Base-by-base conservation (phyloP, 352 stramenopile genomes). In the Pythium phragmiticola region DNA sequence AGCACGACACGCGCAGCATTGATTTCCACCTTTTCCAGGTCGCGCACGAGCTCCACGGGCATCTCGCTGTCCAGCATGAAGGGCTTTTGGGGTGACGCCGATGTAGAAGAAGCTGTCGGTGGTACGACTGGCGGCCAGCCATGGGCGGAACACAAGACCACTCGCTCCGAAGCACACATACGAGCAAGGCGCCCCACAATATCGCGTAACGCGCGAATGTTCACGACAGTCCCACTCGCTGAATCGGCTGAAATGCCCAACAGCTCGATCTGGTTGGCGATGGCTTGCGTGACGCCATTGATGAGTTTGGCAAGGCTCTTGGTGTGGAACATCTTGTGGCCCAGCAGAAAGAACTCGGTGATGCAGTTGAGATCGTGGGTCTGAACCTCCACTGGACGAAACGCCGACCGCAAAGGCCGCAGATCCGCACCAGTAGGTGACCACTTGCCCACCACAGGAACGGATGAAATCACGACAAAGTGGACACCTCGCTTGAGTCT, bases 401-500 rank as follows among this genome's bases (percentile, higher is more conserved):
- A 90, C 36, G 79, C 80, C 33, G 72, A 84, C 1, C 65, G 60
- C 19, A 74, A 54, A 12, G 46, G 46, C 26, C 26, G 46, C 17
- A 52, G 16, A 21, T 46, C 39, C 39, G 16, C 39, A 3, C 39
- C 46, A 52, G 9, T 7, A 52, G 17, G 46, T 12, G 48, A 39
- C 9, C 26, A n/a, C 48, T 7, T 36, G 1, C 7, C 17, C 1
- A 3, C 12, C 19, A 41, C 7, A 17, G 2, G 3, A 9, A 36
- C 14, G 17, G 65, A 37, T 3, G 57, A 62, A 0, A 63, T 17
- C 1, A 66, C 49, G 7, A 76, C 7, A 19, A 90, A 88, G 23
- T 89, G 68, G 21, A 73, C 61, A 11, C 84, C 80, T 51, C 55
- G 68, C 43, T 78, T 75, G 9, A 91, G 53, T 2, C 74, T 73